These are phyloP conservation scores for Starmera caribaea DNA, from an alignment of 805 yeast genomes.

Conservation along the genomic window DNA sequence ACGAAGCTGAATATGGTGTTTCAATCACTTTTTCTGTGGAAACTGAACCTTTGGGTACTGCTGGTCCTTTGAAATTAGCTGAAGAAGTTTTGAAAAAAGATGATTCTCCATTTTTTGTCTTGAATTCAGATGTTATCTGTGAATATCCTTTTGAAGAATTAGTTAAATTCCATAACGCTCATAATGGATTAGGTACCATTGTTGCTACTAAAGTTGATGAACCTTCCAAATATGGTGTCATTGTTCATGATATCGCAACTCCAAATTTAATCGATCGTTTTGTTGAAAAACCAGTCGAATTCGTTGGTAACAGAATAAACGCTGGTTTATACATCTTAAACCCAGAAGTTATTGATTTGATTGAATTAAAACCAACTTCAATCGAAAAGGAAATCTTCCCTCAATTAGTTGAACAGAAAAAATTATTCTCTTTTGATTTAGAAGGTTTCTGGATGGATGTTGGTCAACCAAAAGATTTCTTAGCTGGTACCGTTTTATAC, in stretches of 20 bases:
- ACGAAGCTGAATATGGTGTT: slow-evolving; percentile 92
- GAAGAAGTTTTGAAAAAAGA: slow-evolving; percentile 90
- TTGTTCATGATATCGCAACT: slow-evolving; percentile 92
- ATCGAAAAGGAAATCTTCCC: slow-evolving; percentile 99
- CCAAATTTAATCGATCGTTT: slow-evolving; percentile 96
- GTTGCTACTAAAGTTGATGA: slow-evolving; percentile 99
- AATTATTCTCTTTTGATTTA: slow-evolving; percentile 89
- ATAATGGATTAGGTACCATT: slow-evolving; percentile 97
- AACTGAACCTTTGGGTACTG: slow-evolving; percentile 99
- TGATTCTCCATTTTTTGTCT: slow-evolving; percentile 91
- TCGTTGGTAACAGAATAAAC: slow-evolving; percentile 98
- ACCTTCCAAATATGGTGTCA: slow-evolving; percentile 99
- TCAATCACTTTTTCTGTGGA: slow-evolving; percentile 94
- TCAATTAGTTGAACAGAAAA: slow-evolving; percentile 76
- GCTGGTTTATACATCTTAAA: slow-evolving; percentile 98
- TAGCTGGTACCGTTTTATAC: slow-evolving; percentile 91
- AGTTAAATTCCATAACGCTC: slow-evolving; percentile 85
- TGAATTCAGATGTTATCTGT: slow-evolving; percentile 97
- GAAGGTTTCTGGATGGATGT: slow-evolving; percentile 99
- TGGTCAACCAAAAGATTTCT: slow-evolving; percentile 99
- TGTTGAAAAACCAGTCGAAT: slow-evolving; percentile 98
- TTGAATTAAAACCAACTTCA: slow-evolving; percentile 97
- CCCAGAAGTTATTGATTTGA: slow-evolving; percentile 94
- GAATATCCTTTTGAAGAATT: slow-evolving; percentile 95
- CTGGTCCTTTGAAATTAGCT: slow-evolving; percentile 98